Base-by-base conservation (phyloP, 495 filamentous ascomycete genomes). In the Aspergillus diversus region DNA sequence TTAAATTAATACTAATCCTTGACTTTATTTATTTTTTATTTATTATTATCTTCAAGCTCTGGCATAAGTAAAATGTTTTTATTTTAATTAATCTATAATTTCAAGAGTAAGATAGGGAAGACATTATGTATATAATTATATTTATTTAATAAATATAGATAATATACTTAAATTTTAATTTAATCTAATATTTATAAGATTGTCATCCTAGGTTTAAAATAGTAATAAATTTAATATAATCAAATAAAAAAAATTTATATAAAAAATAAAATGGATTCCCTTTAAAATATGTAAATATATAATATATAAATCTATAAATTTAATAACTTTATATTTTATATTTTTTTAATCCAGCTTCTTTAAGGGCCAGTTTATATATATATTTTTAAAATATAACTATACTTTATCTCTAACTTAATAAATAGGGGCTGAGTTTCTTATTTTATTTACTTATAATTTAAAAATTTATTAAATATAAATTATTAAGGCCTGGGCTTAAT, bases 381-480 rank as follows among this genome's bases (percentile, higher is more conserved):
- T 27, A 27, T 27, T 33, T 21, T 13, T 43, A 57, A 16, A 57
- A 57, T 31, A 32, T 43, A 17, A 9, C 5, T 46, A 17, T 46
- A 39, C 31, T 21, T 11, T 57, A 43, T 3, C 6, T 5, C 42
- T 31, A 47, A 34, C 37, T n/a, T 37, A 42, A 15, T 53, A 52
- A 2, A 37, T 60, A 9, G 37, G 13, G 51, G 46, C 13, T 51
- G 46, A 9, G 37, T 15, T 11, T 51, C 27, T 33, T 35, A n/a
- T 51, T 2, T n/a, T 60, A 4, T 60, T 60, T 60, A 52, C 51
- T 11, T 31, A 60, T 12, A 60, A 52, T 0, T 37, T 60, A 39
- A 37, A 37, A 51, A 9, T 35, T 13, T 16, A 34, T 5, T 34
- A 15, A 34, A 49, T 59, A 59, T 59, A 48, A 33, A 49, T 59